Percentiles rank a stretch among this genome's conserved stretches.
Evolutionary conservation across 768 basidiomycete species (phyloP).

Genomic region (Leucocoprinus sp.): DNA sequence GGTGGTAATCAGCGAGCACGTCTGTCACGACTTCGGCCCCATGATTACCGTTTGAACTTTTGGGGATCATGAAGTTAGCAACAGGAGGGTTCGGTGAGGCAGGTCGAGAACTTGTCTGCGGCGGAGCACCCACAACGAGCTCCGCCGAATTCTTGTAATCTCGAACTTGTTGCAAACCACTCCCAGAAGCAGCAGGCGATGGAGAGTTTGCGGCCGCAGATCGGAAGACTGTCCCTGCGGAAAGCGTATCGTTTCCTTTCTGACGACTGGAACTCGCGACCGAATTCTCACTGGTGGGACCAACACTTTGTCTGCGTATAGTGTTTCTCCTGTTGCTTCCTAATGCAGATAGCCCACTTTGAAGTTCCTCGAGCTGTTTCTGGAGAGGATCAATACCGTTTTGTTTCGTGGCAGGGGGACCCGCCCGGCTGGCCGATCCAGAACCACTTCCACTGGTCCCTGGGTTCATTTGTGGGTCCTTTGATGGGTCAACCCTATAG

Average conservation of each 20-base stretch:
- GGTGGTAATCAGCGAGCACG: constrained; percentile 71
- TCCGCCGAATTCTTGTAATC: constrained; percentile 77
- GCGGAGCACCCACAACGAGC: constrained; percentile 70
- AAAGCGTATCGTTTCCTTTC: constrained; percentile 6
- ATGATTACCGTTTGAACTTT: constrained; percentile 31
- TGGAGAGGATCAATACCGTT: constrained; percentile 54
- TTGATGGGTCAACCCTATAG: constrained; percentile 57
- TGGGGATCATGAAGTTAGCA: constrained; percentile 73
- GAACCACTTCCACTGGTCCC: not conserved
- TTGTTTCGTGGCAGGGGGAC: constrained; percentile 13
- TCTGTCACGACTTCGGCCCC: constrained; percentile 57
- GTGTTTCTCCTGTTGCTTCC: constrained; percentile 42
- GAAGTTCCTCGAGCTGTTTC: constrained; percentile 55
- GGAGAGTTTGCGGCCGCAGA: constrained; percentile 28
- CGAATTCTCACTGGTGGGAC: not conserved
- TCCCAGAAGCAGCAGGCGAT: constrained; percentile 17
- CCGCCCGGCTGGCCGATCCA: constrained; percentile 5
- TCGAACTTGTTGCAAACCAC: constrained; percentile 19
- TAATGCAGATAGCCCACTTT: constrained; percentile 35
- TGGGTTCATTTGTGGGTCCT: constrained; percentile 45
- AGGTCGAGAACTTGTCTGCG: constrained; percentile 51
- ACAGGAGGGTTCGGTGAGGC: constrained; percentile 65
- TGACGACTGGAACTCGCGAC: constrained; percentile 17
- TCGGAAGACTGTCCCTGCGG: constrained; percentile 22
- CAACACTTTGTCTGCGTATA: constrained; percentile 9